These are phyloP conservation scores for Melanomma pulvis-pyrius DNA, from an alignment of 495 filamentous ascomycete genomes.

Conservation along the genomic window DNA sequence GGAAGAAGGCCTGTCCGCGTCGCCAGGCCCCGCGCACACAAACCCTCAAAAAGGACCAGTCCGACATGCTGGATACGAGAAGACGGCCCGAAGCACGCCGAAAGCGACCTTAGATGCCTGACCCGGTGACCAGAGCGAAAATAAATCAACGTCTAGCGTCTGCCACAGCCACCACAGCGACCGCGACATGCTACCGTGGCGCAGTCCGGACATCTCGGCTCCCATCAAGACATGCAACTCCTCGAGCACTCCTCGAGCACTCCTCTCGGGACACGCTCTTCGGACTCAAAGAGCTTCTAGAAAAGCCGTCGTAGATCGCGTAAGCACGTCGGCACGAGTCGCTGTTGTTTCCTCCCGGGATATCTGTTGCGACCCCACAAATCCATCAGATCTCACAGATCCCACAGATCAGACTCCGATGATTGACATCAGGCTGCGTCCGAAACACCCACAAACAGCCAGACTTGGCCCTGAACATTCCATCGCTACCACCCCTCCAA, in stretches of 20 bases:
- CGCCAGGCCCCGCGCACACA: neutral
- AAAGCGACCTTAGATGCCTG: constrained; percentile 1
- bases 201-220: neutral
- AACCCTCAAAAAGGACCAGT: neutral
- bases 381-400: too few species aligned
- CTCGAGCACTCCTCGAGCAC: neutral
- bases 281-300: neutral
- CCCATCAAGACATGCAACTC: neutral
- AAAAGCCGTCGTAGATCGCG: neutral
- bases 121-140: neutral
- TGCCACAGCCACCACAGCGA: too few species aligned
- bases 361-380: neutral
- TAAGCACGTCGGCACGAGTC: neutral
- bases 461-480: neutral
- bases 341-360: neutral
- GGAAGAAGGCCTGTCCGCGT: neutral
- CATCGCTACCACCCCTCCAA: neutral
- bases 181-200: neutral
- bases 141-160: neutral
- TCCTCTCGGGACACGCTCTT: neutral
- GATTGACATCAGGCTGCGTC: neutral
- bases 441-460: neutral
- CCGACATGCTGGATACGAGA: constrained; percentile 11
- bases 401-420: neutral
- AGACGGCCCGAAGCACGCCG: constrained; percentile 1